phyloP scores from a whole-genome alignment of 257 asterid genomes.

The Lantana camara region DNA sequence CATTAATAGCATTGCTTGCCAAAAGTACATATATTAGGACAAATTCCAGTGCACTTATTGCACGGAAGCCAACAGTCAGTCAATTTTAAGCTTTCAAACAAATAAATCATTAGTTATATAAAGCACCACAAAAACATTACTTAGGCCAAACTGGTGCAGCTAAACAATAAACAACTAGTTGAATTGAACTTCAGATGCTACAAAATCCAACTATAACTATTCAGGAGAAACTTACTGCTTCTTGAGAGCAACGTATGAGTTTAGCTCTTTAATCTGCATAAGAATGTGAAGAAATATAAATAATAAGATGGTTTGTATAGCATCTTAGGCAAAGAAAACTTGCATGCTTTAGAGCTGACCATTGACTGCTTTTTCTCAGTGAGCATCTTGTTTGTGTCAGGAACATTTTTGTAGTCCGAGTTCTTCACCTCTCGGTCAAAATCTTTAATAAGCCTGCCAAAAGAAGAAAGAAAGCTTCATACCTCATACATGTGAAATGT shows the following conservation, averaged over 20 bases:
- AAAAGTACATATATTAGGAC: constrained; percentile 1
- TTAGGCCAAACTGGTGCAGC: constrained; percentile 2
- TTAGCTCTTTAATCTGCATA: constrained; percentile 93
- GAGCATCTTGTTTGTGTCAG: constrained; percentile 73
- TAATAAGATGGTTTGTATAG: neutral
- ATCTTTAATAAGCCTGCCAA: constrained; percentile 84
- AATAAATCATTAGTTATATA: neutral
- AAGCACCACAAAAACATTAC: neutral
- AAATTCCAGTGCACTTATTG: constrained; percentile 5
- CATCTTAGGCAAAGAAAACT: neutral
- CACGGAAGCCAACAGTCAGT: neutral
- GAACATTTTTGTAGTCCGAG: constrained; percentile 67
- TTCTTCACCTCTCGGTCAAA: constrained; percentile 82
- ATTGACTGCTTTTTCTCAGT: constrained; percentile 87
- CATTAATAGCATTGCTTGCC: neutral
- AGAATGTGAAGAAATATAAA: constrained; percentile 31
- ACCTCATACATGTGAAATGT: constrained; percentile 18
- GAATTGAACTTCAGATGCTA: constrained; percentile 3
- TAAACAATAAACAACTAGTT: neutral
- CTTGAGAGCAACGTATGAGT: constrained; percentile 94
- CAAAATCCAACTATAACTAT: constrained; percentile 13
- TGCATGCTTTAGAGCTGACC: constrained; percentile 45
- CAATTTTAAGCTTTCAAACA: constrained; percentile 16
- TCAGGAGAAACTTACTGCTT: constrained; percentile 66
- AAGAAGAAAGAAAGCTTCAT: constrained; percentile 15